Percentiles rank a stretch among this genome's conserved stretches.
phyloP scores from a whole-genome alignment of 192 early-diverging fungal species.

The Entrophospora sp. region DNA sequence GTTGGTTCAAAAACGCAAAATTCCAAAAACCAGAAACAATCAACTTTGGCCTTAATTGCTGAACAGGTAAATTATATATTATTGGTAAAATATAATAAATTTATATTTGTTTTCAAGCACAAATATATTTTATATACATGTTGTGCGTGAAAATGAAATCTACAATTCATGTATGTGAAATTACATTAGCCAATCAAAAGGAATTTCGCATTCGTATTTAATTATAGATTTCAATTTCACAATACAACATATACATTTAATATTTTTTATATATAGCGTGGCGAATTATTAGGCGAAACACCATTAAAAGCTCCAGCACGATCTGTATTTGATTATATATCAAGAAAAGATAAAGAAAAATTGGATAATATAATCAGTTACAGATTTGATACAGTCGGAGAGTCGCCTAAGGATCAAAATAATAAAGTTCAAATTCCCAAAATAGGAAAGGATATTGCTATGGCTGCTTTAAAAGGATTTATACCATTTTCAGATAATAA shows the following conservation, averaged over 20 bases:
- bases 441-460: constrained; percentile 58
- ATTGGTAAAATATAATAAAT: neutral
- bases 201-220: too few relatives aligned
- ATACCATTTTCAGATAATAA: constrained; percentile 67
- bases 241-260: neutral
- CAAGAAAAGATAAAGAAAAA: constrained; percentile 53
- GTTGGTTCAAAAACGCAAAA: neutral
- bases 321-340: constrained; percentile 67
- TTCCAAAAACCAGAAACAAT: neutral
- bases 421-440: constrained; percentile 29
- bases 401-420: neutral
- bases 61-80: constrained; percentile 15
- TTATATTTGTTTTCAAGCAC: neutral
- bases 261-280: constrained; percentile 30
- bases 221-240: too few relatives aligned
- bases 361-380: constrained; percentile 45
- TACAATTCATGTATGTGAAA: too few relatives aligned
- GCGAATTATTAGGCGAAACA: constrained; percentile 62
- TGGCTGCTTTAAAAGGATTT: constrained; percentile 64
- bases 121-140: too few relatives aligned
- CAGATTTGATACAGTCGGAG: constrained; percentile 29
- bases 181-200: too few relatives aligned
- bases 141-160: too few relatives aligned
- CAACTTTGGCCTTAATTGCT: constrained; percentile 1
- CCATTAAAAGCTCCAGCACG: constrained; percentile 49